Percentiles rank a stretch among this genome's conserved stretches.
phyloP scores from a whole-genome alignment of 176 grass and related monocot genomes.

The Ampelocalamus luodianensis region DNA sequence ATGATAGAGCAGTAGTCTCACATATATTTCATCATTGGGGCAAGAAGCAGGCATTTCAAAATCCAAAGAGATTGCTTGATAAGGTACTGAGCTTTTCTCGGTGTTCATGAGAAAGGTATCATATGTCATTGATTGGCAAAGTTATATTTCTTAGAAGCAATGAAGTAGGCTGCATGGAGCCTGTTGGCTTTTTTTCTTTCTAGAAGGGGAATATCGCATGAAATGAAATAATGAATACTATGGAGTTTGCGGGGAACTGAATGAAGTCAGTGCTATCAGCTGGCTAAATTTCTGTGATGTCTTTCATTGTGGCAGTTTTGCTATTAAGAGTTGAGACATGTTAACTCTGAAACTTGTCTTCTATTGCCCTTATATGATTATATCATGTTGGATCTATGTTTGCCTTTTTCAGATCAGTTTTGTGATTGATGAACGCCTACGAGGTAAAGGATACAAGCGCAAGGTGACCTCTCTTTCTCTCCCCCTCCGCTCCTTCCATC shows the following conservation, averaged over 20 bases:
- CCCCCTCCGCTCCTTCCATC: not conserved
- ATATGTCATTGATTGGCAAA: not conserved
- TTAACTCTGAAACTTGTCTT: conserved; percentile 19
- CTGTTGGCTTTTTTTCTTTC: not conserved
- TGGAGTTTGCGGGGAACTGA: not conserved
- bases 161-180: not conserved
- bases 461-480: conserved; percentile 58
- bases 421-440: conserved; percentile 91
- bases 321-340: not conserved
- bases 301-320: not conserved
- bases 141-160: conserved; percentile 3
- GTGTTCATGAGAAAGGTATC: not conserved
- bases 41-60: conserved; percentile 77
- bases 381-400: conserved; percentile 24
- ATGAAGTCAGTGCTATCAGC: conserved; percentile 15
- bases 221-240: not conserved
- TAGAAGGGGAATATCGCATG: conserved; percentile 6
- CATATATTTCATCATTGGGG: conserved; percentile 85
- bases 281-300: conserved; percentile 9
- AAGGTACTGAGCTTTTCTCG: conserved; percentile 44
- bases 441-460: conserved; percentile 80
- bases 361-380: not conserved
- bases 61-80: conserved; percentile 77
- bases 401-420: conserved; percentile 70
- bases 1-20: conserved; percentile 69